These are phyloP conservation scores for Cutaneotrichosporon dermatis DNA, from an alignment of 1,284 basidiomycete species.

Conservation along the genomic window DNA sequence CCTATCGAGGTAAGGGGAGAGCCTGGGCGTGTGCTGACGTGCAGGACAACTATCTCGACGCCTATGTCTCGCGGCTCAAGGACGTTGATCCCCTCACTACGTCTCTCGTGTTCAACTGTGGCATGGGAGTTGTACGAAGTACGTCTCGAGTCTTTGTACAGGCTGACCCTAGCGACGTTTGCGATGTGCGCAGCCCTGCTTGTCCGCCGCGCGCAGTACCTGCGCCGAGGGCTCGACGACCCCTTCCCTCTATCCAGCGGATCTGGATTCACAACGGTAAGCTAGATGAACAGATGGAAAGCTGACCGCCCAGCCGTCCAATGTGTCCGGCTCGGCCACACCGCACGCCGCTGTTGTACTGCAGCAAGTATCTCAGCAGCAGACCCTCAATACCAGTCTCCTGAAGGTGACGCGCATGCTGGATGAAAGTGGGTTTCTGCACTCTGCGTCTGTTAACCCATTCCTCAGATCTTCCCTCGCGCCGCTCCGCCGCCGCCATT, in stretches of 20 bases:
- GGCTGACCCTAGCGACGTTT: conserved; percentile 63
- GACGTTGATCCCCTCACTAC: conserved; percentile 74
- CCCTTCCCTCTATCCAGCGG: conserved; percentile 55
- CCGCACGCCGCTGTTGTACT: conserved; percentile 46
- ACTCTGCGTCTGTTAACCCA: no score
- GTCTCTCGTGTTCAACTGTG: conserved; percentile 90
- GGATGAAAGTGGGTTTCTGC: conserved; percentile 51
- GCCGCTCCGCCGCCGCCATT: conserved; percentile 61
- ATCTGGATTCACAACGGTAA: conserved; percentile 43
- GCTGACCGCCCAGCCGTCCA: conserved; percentile 11
- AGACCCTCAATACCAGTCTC: conserved; percentile 74
- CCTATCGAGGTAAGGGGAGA: conserved; percentile 65
- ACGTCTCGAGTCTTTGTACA: conserved; percentile 10
- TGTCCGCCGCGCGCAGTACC: conserved; percentile 77
- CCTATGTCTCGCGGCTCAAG: conserved; percentile 79
- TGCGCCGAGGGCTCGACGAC: conserved; percentile 70
- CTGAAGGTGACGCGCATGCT: conserved; percentile 78
- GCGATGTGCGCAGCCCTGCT: conserved; percentile 94
- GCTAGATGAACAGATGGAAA: neutral
- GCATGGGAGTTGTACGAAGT: conserved; percentile 90
- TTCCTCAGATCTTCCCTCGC: conserved; percentile 42
- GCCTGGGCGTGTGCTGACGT: conserved; percentile 5
- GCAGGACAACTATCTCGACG: conserved; percentile 89
- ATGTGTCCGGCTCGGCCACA: neutral
- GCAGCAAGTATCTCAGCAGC: conserved; percentile 71